Conservation (phyloP, 768 basidiomycete genomes). For the Auriscalpium vulgare region DNA sequence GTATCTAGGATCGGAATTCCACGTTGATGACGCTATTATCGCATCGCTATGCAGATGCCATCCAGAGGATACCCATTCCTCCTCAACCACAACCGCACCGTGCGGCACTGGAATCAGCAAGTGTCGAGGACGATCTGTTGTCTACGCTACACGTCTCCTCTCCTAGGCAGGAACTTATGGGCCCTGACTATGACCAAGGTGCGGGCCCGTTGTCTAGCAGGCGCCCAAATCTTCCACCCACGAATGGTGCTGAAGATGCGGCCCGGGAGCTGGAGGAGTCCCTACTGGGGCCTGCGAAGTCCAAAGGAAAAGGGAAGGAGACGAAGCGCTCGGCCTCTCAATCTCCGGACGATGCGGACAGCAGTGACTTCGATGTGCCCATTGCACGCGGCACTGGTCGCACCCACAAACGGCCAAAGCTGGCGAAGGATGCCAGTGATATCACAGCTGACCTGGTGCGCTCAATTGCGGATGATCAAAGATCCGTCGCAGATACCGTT, state of each 20-base stretch:
- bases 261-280: conserved; percentile 51
- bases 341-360: conserved; percentile 43
- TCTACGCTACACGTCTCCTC: conserved; percentile 28
- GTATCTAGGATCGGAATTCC: conserved; percentile 58
- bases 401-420: conserved; percentile 53
- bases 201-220: conserved; percentile 13
- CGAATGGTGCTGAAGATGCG: conserved; percentile 42
- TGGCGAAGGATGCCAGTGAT: conserved; percentile 34
- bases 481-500: conserved; percentile 22
- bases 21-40: conserved; percentile 52
- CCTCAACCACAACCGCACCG: conserved; percentile 31
- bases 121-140: conserved; percentile 25
- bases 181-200: conserved; percentile 1
- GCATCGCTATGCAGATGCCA: conserved; percentile 45
- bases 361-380: conserved; percentile 48
- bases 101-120: conserved; percentile 22
- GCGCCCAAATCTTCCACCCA: conserved; percentile 11
- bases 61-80: conserved; percentile 37
- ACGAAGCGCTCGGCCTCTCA: conserved; percentile 42
- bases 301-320: conserved; percentile 40
- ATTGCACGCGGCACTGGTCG: conserved; percentile 34
- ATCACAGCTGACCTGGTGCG: conserved; percentile 19
- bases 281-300: conserved; percentile 30
- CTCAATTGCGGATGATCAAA: conserved; percentile 42
- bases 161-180: conserved; percentile 22